Percentiles rank a stretch among this genome's conserved stretches.
Evolutionary conservation across 2,329 filamentous ascomycete species (phyloP).

Genomic region (Raffaelea albimanens): DNA sequence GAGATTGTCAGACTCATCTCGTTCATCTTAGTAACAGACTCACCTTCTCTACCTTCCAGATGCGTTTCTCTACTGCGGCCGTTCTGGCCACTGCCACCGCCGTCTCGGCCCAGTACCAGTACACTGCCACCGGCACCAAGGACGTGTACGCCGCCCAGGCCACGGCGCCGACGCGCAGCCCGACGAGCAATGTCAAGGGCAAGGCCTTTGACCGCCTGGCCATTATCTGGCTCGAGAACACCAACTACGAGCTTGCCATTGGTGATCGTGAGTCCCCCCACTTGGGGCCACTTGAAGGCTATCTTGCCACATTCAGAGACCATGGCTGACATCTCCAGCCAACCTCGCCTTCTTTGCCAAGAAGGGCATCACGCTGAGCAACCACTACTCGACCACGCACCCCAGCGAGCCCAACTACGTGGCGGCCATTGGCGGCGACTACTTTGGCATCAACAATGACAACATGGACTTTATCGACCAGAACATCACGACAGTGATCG

Average conservation of each 20-base stretch:
- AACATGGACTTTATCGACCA: constrained; percentile 45
- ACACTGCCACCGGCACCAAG: constrained; percentile 41
- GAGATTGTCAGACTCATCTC: too few species aligned
- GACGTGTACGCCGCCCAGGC: constrained; percentile 47
- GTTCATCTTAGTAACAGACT: neutral
- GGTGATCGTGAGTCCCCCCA: constrained; percentile 42
- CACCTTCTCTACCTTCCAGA: constrained; percentile 1
- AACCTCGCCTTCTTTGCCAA: constrained; percentile 48
- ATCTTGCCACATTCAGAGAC: too few species aligned
- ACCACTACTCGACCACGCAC: constrained; percentile 57
- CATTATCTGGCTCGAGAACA: constrained; percentile 72
- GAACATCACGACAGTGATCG: constrained; percentile 59
- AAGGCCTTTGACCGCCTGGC: constrained; percentile 64
- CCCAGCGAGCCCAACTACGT: constrained; percentile 71
- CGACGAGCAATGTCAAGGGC: constrained; percentile 56
- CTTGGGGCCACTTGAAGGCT: too few species aligned
- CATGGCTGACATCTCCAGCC: constrained; percentile 16
- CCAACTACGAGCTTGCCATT: constrained; percentile 54
- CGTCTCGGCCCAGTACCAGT: constrained; percentile 14
- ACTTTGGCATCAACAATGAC: constrained; percentile 65
- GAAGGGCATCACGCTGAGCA: constrained; percentile 52
- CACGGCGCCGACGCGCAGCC: constrained; percentile 50
- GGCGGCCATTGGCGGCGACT: constrained; percentile 58
- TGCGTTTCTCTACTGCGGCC: constrained; percentile 7
- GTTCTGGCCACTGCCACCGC: constrained; percentile 11